A percentile compares a stretch with the other conserved stretches of the same genome.
These are phyloP conservation scores for Colletotrichum sp. DNA, from an alignment of 2,329 filamentous ascomycete genomes.

Conservation along the genomic window DNA sequence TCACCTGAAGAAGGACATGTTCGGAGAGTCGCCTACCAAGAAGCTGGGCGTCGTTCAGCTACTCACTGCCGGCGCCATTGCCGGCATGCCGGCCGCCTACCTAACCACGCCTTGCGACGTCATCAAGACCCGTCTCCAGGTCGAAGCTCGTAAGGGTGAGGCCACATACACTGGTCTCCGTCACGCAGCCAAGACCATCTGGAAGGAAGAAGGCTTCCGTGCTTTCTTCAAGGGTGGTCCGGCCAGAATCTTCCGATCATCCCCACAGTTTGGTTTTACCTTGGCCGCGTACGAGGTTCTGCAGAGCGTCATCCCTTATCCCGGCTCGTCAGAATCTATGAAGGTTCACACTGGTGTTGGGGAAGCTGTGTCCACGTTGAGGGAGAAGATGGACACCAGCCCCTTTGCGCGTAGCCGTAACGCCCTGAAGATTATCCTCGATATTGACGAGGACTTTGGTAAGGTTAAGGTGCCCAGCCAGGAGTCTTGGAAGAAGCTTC, in stretches of 20 bases:
- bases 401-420: slow-evolving; percentile 75
- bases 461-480: slow-evolving; percentile 66
- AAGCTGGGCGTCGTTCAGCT: slow-evolving; percentile 91
- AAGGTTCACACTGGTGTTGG: slow-evolving; percentile 62
- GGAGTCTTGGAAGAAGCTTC: slow-evolving; percentile 58
- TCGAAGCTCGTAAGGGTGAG: slow-evolving; percentile 96
- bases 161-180: slow-evolving; percentile 84
- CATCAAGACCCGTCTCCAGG: slow-evolving; percentile 98
- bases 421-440: slow-evolving; percentile 92
- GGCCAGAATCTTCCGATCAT: slow-evolving; percentile 92
- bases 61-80: slow-evolving; percentile 91
- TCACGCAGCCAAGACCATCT: slow-evolving; percentile 84
- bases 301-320: slow-evolving; percentile 80
- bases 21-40: slow-evolving; percentile 86
- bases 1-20: slow-evolving; percentile 92
- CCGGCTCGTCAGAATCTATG: slow-evolving; percentile 63
- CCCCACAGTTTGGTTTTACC: slow-evolving; percentile 97
- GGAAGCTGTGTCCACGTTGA: slow-evolving; percentile 68
- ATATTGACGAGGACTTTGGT: slow-evolving; percentile 93
- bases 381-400: slow-evolving; percentile 61
- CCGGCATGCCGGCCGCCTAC: slow-evolving; percentile 90
- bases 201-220: slow-evolving; percentile 88
- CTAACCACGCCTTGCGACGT: slow-evolving; percentile 97
- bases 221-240: slow-evolving; percentile 99
- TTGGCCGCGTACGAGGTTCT: slow-evolving; percentile 94